Conservation (phyloP, 192 early-diverging fungal genomes). For the Tieghemiomyces parasiticus region DNA sequence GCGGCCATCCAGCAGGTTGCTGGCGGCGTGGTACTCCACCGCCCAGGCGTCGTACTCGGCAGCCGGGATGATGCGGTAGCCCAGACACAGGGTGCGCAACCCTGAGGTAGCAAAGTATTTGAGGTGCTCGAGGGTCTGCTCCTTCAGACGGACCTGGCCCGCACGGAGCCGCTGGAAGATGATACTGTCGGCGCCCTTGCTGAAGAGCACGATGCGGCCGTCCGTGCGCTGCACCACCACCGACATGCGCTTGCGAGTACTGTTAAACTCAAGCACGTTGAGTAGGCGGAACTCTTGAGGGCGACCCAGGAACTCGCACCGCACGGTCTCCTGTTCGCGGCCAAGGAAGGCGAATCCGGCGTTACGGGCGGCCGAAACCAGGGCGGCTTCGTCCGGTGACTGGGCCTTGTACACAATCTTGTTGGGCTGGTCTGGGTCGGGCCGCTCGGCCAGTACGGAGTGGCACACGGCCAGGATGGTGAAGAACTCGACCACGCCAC, state of each 20-base stretch:
- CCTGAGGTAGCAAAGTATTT: constrained; percentile 68
- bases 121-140: constrained; percentile 56
- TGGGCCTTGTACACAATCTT: constrained; percentile 77
- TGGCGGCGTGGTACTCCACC: constrained; percentile 54
- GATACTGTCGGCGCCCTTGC: constrained; percentile 90
- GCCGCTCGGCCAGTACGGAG: constrained; percentile 55
- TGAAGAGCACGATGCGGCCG: constrained; percentile 59
- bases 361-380: constrained; percentile 74
- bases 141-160: constrained; percentile 52
- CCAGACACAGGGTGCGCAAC: constrained; percentile 80
- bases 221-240: constrained; percentile 69
- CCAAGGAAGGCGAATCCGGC: constrained; percentile 69
- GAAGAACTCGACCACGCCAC: constrained; percentile 64
- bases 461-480: constrained; percentile 78
- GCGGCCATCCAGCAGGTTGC: constrained; percentile 55
- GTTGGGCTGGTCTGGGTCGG: constrained; percentile 29
- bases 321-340: constrained; percentile 49
- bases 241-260: constrained; percentile 92
- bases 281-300: constrained; percentile 44
- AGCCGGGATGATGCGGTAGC: constrained; percentile 53
- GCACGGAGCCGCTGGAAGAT: constrained; percentile 68
- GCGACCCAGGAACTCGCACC: constrained; percentile 60
- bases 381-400: constrained; percentile 88
- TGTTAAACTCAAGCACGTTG: constrained; percentile 80
- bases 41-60: constrained; percentile 58